Percentiles rank a stretch among this genome's conserved stretches.
Evolutionary conservation across 1,139 yeast genomes (phyloP).

Genomic region (Diutina scorzettiae): DNA sequence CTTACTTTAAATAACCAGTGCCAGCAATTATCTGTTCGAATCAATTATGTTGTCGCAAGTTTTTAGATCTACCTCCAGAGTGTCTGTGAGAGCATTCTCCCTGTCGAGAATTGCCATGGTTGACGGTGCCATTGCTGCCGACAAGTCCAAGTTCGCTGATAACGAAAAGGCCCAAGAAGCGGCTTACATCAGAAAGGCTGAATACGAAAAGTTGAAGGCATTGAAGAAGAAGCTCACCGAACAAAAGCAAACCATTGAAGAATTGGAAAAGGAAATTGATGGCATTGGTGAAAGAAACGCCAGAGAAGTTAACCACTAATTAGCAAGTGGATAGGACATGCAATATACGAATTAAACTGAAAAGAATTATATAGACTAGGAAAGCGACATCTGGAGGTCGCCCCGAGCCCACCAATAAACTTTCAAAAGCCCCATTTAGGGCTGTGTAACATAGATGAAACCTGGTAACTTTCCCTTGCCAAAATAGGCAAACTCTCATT

Average conservation of each 20-base stretch:
- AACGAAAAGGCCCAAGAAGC: conserved; percentile 36
- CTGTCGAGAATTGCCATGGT: conserved; percentile 19
- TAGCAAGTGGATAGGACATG: too few species aligned
- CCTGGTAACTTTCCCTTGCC: too few species aligned
- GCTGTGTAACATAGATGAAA: too few species aligned
- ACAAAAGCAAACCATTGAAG: conserved; percentile 32
- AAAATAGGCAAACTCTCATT: too few species aligned
- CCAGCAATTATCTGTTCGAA: neutral
- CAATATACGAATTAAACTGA: too few species aligned
- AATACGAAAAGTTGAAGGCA: conserved; percentile 36
- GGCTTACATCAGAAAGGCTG: conserved; percentile 34
- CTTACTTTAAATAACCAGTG: neutral
- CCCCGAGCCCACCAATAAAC: too few species aligned
- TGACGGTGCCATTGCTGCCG: conserved; percentile 17
- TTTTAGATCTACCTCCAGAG: conserved; percentile 15
- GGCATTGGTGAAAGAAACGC: conserved; percentile 11
- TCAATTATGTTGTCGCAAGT: conserved; percentile 22
- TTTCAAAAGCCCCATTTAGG: too few species aligned
- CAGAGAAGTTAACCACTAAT: too few species aligned
- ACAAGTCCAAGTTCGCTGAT: conserved; percentile 26
- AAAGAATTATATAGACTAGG: too few species aligned
- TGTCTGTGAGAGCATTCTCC: conserved; percentile 27
- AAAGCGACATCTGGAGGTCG: too few species aligned
- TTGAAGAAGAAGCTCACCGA: conserved; percentile 34
- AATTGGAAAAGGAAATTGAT: conserved; percentile 31